Evolutionary conservation across 768 basidiomycete species (phyloP).

Genomic region (Mycena venus): DNA sequence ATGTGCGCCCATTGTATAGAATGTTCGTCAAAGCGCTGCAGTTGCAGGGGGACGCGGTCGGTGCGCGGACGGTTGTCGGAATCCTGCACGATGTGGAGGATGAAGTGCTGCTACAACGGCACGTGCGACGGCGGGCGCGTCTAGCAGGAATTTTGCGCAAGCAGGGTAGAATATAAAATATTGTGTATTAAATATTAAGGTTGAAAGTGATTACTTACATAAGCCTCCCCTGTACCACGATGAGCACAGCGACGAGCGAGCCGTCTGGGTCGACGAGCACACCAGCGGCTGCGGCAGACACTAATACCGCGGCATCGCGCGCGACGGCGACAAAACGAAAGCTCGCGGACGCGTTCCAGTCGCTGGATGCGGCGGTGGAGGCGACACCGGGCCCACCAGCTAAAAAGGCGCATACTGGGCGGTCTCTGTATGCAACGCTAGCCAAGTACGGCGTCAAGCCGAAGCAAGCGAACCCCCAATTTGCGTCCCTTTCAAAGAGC

Average conservation of each 20-base stretch:
- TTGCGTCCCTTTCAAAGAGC: conserved; percentile 58
- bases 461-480: conserved; percentile 54
- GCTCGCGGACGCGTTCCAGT: conserved; percentile 84
- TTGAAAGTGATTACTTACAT: too few relatives aligned
- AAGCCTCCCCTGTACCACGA: background rate
- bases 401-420: conserved; percentile 61
- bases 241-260: conserved; percentile 23
- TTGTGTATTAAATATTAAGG: too few relatives aligned
- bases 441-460: conserved; percentile 81
- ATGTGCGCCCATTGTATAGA: conserved; percentile 78
- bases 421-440: conserved; percentile 82
- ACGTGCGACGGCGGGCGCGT: conserved; percentile 47
- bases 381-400: conserved; percentile 59
- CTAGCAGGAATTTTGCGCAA: conserved; percentile 42
- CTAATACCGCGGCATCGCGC: conserved; percentile 4
- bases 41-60: conserved; percentile 63
- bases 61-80: conserved; percentile 66
- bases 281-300: background rate
- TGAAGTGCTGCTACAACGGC: conserved; percentile 42
- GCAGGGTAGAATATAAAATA: background rate
- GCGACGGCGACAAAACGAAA: conserved; percentile 76
- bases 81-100: conserved; percentile 65
- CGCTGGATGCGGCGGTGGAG: conserved; percentile 74
- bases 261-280: background rate
- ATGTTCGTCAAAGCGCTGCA: conserved; percentile 80